phyloP scores from a whole-genome alignment of 2,329 filamentous ascomycete species.

The Penicillium aurantiogriseum region DNA sequence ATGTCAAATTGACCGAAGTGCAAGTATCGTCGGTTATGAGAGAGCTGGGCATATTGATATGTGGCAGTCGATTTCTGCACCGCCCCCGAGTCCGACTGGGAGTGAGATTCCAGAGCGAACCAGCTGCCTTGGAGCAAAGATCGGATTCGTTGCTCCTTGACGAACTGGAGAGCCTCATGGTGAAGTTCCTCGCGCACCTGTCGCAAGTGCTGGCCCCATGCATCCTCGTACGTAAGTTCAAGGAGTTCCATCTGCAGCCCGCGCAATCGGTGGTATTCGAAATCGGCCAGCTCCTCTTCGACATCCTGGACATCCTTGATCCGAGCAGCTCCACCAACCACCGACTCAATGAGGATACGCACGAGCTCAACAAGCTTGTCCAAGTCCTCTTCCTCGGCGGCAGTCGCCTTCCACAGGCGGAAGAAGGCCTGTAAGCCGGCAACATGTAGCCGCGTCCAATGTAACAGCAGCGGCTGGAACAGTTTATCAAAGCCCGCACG shows the following conservation, averaged over 20 bases:
- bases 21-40: conserved; percentile 84
- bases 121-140: conserved; percentile 86
- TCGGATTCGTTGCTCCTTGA: conserved; percentile 92
- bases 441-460: conserved; percentile 89
- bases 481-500: conserved; percentile 77
- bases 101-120: conserved; percentile 65
- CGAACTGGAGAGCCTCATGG: conserved; percentile 88
- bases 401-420: conserved; percentile 86
- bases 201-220: conserved; percentile 85
- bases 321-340: conserved; percentile 77
- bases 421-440: conserved; percentile 84
- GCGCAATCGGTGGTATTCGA: conserved; percentile 74
- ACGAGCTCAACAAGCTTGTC: conserved; percentile 90
- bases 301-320: conserved; percentile 82
- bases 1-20: conserved; percentile 84
- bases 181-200: conserved; percentile 90
- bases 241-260: conserved; percentile 91
- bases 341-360: conserved; percentile 83
- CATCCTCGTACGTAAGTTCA: conserved; percentile 87
- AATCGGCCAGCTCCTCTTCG: conserved; percentile 83
- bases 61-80: conserved; percentile 49
- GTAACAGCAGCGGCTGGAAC: conserved; percentile 81
- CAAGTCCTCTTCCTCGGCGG: conserved; percentile 81
- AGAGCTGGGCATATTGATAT: conserved; percentile 84
- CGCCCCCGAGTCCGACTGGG: conserved; percentile 46